Evolutionary conservation across 169 alveolate genomes (phyloP).

Genomic region (Plasmodium adleri): DNA sequence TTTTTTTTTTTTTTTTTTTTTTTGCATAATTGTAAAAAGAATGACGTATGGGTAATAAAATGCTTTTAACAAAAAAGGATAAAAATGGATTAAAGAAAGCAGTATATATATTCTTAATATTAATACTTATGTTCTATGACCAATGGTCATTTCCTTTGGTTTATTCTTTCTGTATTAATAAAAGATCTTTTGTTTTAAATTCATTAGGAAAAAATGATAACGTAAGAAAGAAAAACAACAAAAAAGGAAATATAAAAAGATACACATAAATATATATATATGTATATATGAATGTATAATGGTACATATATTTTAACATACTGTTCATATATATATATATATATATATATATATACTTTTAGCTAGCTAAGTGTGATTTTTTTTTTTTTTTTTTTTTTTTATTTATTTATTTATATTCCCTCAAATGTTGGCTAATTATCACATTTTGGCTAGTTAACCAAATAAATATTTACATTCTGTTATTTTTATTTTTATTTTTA

Average conservation of each 20-base stretch:
- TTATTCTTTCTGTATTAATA: constrained; percentile 15
- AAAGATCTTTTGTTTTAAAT: constrained; percentile 12
- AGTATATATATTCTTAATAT: neutral
- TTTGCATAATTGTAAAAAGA: neutral
- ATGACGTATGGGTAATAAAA: constrained; percentile 16
- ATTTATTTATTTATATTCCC: neutral
- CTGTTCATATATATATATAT: constrained; percentile 6
- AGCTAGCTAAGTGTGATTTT: neutral
- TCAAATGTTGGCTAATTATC: neutral
- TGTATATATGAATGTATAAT: neutral
- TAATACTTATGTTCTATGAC: constrained; percentile 1
- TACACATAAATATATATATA: neutral
- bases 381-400: neutral
- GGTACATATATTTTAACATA: neutral
- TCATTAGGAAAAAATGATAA: constrained; percentile 1
- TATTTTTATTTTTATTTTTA: neutral
- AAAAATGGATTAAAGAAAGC: constrained; percentile 18
- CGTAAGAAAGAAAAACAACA: neutral
- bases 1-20: neutral
- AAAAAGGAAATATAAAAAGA: neutral
- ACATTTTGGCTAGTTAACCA: too few species aligned
- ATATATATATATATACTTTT: neutral
- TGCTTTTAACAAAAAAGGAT: constrained; percentile 12
- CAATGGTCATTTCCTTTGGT: constrained; percentile 13
- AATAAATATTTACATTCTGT: neutral